Base-by-base conservation (phyloP, 306 rosid species). In the Dryas octopetala region DNA sequence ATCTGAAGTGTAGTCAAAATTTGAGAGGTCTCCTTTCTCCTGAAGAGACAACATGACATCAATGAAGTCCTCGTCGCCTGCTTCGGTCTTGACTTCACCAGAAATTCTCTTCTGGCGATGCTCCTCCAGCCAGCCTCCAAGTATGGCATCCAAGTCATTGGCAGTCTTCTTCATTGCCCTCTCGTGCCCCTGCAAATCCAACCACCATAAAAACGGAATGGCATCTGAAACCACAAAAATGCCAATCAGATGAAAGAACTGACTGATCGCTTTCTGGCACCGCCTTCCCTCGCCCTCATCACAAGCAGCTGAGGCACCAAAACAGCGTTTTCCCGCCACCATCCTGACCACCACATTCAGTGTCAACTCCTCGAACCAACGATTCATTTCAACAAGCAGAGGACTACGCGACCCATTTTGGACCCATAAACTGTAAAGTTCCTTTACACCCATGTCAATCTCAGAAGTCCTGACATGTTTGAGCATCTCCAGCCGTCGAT, bases 151-250 rank as follows among this genome's bases (percentile, higher is more conserved):
- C 16, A 90, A 46, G 38, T 86, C 92, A 71, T 57, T 76, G 0
- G 95, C 91, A 2, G 91, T 84, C 66, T 80, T 87, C 81, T 85
- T 89, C 95, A 89, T 87, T 0, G 90, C 83, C 77, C 9, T 87
- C 74, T 85, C 87, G 43, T 84, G 88, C 9, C 92, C 92, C 73
- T 74, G 76, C 61, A 86, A 68, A 71, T 86, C 92, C 9, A 88
- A 61, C 91, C 88, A 88, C 26, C 84, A 47, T 55, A 90, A 32
- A 73, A 76, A 90, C 4, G 93, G 88, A 75, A 88, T 55, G 1
- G 84, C 85, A 28, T 90, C 91, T 0, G 90, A 78, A 16, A 84
- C 87, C 15, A 86, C 86, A 44, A 85, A 88, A 15, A 80, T 74
- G 2, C 89, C 87, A 5, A 85, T 84, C 45, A 86, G 65, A 72